Percentiles rank a stretch among this genome's conserved stretches.
These are phyloP conservation scores for Hypoxylon rickii DNA, from an alignment of 495 filamentous ascomycete genomes.

Conservation along the genomic window DNA sequence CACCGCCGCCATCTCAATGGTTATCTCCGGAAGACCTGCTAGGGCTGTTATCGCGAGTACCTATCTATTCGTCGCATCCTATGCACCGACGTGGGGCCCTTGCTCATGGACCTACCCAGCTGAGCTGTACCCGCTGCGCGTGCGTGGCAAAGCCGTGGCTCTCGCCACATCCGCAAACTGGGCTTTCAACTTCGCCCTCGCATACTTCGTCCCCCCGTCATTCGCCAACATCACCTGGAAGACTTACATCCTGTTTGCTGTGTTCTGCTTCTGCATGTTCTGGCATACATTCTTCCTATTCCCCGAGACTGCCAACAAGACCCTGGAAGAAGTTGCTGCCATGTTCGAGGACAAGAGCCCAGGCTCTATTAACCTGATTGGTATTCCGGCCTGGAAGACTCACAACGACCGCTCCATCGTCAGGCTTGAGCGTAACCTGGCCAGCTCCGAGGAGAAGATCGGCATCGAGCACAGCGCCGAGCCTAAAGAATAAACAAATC, in stretches of 20 bases:
- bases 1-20: conserved; percentile 48
- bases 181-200: conserved; percentile 80
- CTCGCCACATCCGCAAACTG: conserved; percentile 73
- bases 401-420: conserved; percentile 43
- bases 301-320: conserved; percentile 82
- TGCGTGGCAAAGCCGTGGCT: conserved; percentile 75
- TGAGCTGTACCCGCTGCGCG: conserved; percentile 74
- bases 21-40: conserved; percentile 61
- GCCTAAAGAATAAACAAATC: conserved; percentile 3
- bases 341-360: conserved; percentile 63
- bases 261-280: conserved; percentile 73
- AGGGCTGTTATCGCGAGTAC: conserved; percentile 77
- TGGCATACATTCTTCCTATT: conserved; percentile 81
- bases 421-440: conserved; percentile 40
- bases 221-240: conserved; percentile 77
- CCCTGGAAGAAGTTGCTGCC: conserved; percentile 73
- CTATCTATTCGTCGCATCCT: conserved; percentile 78
- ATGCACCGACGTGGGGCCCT: conserved; percentile 75
- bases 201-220: conserved; percentile 76
- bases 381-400: conserved; percentile 73
- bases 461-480: conserved; percentile 20
- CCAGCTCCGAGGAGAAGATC: conserved; percentile 41
- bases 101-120: conserved; percentile 77
- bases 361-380: conserved; percentile 63
- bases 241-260: conserved; percentile 75